phyloP scores from a whole-genome alignment of 73 alveolate genomes.

The Tetrahymena thermophila region DNA sequence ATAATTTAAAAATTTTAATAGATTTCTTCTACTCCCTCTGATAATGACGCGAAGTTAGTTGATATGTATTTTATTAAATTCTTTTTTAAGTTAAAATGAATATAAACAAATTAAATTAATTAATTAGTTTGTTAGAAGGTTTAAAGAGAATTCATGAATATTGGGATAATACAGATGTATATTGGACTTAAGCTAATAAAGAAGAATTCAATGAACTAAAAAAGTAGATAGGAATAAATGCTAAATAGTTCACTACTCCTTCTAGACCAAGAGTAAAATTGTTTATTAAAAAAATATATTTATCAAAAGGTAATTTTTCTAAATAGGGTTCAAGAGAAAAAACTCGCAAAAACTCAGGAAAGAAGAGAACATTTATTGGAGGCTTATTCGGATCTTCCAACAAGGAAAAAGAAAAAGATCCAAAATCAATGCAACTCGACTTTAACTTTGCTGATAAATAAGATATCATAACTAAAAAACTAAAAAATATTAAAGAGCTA shows the following conservation, averaged over 20 bases:
- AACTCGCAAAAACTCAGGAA: not conserved
- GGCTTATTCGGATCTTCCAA: not conserved
- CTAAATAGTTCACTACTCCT: not conserved
- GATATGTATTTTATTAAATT: not conserved
- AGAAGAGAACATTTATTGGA: not conserved
- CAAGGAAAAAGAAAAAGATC: not conserved
- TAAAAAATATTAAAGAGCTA: not conserved
- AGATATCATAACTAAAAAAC: not conserved
- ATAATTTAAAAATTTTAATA: not conserved
- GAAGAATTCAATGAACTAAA: not conserved
- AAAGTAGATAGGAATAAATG: not conserved
- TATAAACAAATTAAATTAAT: too few species aligned
- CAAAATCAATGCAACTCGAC: not conserved
- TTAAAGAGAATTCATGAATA: not conserved
- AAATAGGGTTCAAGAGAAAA: not conserved
- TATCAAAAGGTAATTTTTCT: not conserved
- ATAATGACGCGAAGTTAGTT: not conserved
- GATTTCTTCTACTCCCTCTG: not conserved
- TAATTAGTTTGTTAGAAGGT: not conserved
- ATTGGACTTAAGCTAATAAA: not conserved
- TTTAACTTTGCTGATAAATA: not conserved
- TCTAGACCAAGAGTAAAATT: not conserved
- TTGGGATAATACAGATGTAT: not conserved
- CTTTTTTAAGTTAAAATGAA: not conserved
- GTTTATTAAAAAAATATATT: not conserved